Evolutionary conservation across 225 moss, liverwort and hornwort species (phyloP), one percentile per base, ranked within the genome.

Genomic region (Physcomitrellopsis africana): DNA sequence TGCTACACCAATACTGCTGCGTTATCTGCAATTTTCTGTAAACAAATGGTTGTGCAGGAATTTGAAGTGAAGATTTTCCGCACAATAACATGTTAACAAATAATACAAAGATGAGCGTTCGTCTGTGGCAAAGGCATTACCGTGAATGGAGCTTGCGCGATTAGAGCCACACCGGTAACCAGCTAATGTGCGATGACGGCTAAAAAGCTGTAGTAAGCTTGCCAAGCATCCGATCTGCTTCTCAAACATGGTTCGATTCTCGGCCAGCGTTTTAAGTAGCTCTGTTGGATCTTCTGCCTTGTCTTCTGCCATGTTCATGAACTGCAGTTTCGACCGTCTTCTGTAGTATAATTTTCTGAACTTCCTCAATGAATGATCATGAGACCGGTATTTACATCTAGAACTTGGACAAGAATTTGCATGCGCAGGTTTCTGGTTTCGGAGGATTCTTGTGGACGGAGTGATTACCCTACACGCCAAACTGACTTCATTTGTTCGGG

Each of bases 221-320:
- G 81, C 77, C 20, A 81, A 68, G 68, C 81, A 81, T 13, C 81
- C 77, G 43, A 76, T 72, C 47, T 81, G 72, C 67, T 77, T 72
- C 60, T 81, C 68, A 22, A 72, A 72, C 22, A 68, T 56, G 45
- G 11, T 69, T 14, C 47, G 77, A 57, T 81, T 66, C 61, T 77
- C 73, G 51, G 54, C 61, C 61, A 81, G 62, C 42, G 48, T 71
- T 9, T 73, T 68, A 18, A 77, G 67, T 51, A 81, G 56, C 46
- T 77, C 73, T 5, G 37, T 19, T 49, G 77, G 67, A 68, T 72
- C 72, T 10, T 55, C 75, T 48, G 48, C 63, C 70, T 64, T 75
- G 23, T 66, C 79, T 43, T 47, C 22, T 64, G 63, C 61, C 74
- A 80, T 63, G 3, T 27, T 51, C 23, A 44, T 44, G 6, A 19